Percentiles rank a stretch among this genome's conserved stretches.
phyloP scores from a whole-genome alignment of 257 asterid species.

The Parsonsia alboflavescens region DNA sequence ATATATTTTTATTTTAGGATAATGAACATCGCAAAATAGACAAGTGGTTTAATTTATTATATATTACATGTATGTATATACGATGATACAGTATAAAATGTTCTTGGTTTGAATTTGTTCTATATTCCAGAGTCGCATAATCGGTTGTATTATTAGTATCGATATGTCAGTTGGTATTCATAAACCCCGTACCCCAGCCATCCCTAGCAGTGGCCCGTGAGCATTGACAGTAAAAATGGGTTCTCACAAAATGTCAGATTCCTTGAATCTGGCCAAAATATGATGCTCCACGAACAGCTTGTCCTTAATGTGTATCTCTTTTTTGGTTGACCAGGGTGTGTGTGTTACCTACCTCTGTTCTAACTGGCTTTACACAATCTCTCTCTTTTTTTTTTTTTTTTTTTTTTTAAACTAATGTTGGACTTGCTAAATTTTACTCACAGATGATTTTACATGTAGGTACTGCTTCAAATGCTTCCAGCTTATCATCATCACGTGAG shows the following conservation, averaged over 20 bases:
- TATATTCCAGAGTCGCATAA: too few species aligned
- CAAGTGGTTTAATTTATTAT: too few species aligned
- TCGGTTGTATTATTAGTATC: too few species aligned
- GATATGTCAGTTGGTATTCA: too few species aligned
- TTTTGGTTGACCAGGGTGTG: not conserved
- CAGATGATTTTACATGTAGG: slow-evolving; percentile 44
- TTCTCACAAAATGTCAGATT: not conserved
- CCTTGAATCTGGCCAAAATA: not conserved
- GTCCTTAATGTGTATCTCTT: not conserved
- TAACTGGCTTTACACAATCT: too few species aligned
- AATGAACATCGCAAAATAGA: too few species aligned
- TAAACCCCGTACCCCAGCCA: too few species aligned
- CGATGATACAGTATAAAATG: too few species aligned
- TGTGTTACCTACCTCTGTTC: not conserved
- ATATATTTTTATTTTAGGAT: too few species aligned
- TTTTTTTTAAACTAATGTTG: not conserved
- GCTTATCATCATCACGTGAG: slow-evolving; percentile 77
- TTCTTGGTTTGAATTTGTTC: too few species aligned
- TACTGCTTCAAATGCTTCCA: slow-evolving; percentile 90
- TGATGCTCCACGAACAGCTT: not conserved
- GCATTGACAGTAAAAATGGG: not conserved
- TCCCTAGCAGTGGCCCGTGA: not conserved
- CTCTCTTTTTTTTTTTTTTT: too few species aligned
- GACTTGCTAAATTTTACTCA: slow-evolving; percentile 18
- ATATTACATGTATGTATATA: too few species aligned